Percentiles rank a stretch among this genome's conserved stretches.
Conservation (phyloP, 208 protist genomes). For the Trypanosoma avium region DNA sequence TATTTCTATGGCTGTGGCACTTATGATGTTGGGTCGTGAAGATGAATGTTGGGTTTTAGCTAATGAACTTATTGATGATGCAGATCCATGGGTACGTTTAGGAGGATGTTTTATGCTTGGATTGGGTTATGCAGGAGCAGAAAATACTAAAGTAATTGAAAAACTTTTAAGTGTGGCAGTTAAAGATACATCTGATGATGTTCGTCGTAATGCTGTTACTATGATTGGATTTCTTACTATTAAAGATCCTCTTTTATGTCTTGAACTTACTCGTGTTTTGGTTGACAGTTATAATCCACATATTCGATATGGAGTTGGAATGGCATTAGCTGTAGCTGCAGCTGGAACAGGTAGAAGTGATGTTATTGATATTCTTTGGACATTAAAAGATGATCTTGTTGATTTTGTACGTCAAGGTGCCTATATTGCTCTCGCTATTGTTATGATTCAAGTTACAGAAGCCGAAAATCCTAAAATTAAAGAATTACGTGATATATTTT, state of each 20-base stretch:
- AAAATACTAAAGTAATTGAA: slow-evolving; percentile 93
- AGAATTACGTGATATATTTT: slow-evolving; percentile 79
- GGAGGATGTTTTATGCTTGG: slow-evolving; percentile 97
- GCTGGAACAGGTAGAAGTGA: slow-evolving; percentile 95
- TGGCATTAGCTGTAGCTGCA: slow-evolving; percentile 97
- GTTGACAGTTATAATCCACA: slow-evolving; percentile 99
- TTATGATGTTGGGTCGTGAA: slow-evolving; percentile 97
- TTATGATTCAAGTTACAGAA: slow-evolving; percentile 95
- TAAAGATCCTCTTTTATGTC: slow-evolving; percentile 92
- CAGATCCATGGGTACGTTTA: slow-evolving; percentile 96
- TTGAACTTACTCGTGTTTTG: slow-evolving; percentile 78
- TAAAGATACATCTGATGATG: slow-evolving; percentile 98
- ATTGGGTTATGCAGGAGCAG: slow-evolving; percentile 97
- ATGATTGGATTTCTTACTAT: slow-evolving; percentile 98
- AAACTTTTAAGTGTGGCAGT: slow-evolving; percentile 97
- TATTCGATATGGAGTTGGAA: slow-evolving; percentile 96
- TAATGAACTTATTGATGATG: slow-evolving; percentile 91
- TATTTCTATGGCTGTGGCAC: slow-evolving; percentile 94
- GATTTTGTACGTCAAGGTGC: slow-evolving; percentile 98
- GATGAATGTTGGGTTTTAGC: slow-evolving; percentile 93
- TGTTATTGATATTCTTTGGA: slow-evolving; percentile 95
- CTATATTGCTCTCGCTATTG: slow-evolving; percentile 95
- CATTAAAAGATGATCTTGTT: slow-evolving; percentile 92
- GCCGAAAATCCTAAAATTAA: slow-evolving; percentile 87
- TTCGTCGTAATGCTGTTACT: slow-evolving; percentile 97